A percentile compares a stretch with the other conserved stretches of the same genome.
Evolutionary conservation across 306 rosid species (phyloP).

Genomic region (Fagus crenata): DNA sequence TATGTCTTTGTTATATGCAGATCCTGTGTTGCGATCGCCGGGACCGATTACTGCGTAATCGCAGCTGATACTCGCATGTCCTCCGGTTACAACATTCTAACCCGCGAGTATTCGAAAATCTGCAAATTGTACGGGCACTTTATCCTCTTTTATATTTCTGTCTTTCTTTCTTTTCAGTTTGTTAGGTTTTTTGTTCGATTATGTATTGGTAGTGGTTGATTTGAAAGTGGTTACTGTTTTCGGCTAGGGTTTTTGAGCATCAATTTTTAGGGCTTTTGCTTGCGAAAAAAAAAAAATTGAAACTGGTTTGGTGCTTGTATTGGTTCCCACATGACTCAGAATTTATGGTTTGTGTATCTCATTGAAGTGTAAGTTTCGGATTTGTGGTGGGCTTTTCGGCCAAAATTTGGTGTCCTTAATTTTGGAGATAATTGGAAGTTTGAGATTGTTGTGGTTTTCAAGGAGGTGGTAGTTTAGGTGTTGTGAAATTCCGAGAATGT

Average conservation of each 20-base stretch:
- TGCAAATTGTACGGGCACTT: conserved; percentile 50
- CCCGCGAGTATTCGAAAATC: conserved; percentile 93
- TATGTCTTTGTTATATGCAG: conserved; percentile 33
- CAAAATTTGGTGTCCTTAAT: too few relatives aligned
- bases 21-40: conserved; percentile 93
- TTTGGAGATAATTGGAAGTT: background rate
- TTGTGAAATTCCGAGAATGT: too few relatives aligned
- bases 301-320: too few relatives aligned
- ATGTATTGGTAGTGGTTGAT: background rate
- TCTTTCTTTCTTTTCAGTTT: background rate
- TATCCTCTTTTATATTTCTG: too few relatives aligned
- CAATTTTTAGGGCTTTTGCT: too few relatives aligned
- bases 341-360: background rate
- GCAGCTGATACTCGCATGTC: conserved; percentile 98
- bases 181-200: background rate
- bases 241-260: background rate
- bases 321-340: background rate
- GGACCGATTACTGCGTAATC: conserved; percentile 86
- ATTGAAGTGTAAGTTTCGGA: background rate
- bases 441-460: background rate
- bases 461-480: background rate
- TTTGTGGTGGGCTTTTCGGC: background rate
- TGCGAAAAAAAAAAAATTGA: too few relatives aligned
- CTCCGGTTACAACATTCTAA: conserved; percentile 87
- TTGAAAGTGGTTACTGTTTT: background rate